Evolutionary conservation across 805 yeast species (phyloP).

Genomic region (Metschnikowia colocasiae): DNA sequence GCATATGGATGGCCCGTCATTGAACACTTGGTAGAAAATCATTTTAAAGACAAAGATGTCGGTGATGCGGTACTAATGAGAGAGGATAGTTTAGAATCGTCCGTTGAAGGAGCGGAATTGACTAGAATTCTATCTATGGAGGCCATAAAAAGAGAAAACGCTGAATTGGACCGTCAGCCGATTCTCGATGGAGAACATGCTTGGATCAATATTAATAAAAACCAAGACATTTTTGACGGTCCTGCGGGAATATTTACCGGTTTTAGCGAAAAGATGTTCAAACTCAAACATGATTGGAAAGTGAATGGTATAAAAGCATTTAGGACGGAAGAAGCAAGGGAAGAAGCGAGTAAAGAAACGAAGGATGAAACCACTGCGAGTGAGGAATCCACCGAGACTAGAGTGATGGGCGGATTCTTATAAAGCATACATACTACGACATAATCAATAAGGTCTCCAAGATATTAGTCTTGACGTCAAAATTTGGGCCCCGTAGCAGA

Average conservation of each 20-base stretch:
- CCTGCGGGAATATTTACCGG: constrained; percentile 70
- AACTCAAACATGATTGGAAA: constrained; percentile 30
- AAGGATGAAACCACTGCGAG: not conserved
- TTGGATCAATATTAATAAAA: constrained; percentile 51
- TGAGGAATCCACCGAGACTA: not conserved
- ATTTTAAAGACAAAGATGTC: constrained; percentile 39
- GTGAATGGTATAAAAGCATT: constrained; percentile 14
- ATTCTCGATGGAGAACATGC: constrained; percentile 28
- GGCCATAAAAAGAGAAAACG: constrained; percentile 33
- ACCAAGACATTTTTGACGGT: constrained; percentile 50
- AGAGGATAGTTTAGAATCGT: constrained; percentile 13
- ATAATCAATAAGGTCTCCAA: not conserved
- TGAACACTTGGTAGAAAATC: constrained; percentile 71
- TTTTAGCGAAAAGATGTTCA: constrained; percentile 55
- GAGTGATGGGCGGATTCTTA: constrained; percentile 14
- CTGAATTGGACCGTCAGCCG: constrained; percentile 29
- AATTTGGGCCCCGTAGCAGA: not conserved
- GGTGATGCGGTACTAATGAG: constrained; percentile 7
- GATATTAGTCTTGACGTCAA: not conserved
- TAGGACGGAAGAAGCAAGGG: constrained; percentile 1
- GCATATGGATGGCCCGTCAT: constrained; percentile 95
- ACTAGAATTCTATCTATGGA: constrained; percentile 30
- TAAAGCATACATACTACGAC: not conserved
- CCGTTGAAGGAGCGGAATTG: constrained; percentile 18
- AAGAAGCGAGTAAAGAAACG: not conserved